Evolutionary conservation across 129 eudicot genomes (phyloP).

Genomic region (Chrysanthemum makinoi): DNA sequence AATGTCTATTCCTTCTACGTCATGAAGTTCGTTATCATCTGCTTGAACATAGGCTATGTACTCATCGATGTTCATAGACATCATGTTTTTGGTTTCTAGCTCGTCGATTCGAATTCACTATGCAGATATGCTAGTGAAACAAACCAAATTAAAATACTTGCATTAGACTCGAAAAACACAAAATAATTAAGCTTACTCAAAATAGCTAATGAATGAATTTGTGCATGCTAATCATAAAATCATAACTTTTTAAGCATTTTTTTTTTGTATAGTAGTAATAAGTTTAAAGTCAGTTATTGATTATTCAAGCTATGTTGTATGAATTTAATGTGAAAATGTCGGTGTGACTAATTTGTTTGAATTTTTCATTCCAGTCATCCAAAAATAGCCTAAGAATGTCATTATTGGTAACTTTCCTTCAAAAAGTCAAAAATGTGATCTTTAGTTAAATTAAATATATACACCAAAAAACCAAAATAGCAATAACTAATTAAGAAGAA

Average conservation of each 20-base stretch:
- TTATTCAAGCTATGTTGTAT: no score
- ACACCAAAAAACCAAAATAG: no score
- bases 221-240: not conserved
- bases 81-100: not conserved
- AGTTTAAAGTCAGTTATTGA: no score
- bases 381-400: no score
- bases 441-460: no score
- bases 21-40: constrained; percentile 4
- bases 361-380: not conserved
- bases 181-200: not conserved
- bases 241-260: not conserved
- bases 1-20: not conserved
- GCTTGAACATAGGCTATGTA: constrained; percentile 11
- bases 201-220: not conserved
- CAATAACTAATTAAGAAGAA: no score
- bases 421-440: no score
- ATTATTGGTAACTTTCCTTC: no score
- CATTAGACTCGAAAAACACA: not conserved
- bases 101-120: not conserved
- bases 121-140: not conserved
- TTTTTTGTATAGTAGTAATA: no score
- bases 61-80: constrained; percentile 9
- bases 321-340: not conserved
- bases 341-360: not conserved
- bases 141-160: not conserved